A percentile compares a stretch with the other conserved stretches of the same genome.
Evolutionary conservation across 345 rosid genomes (phyloP).

Genomic region (Hypericum perforatum): DNA sequence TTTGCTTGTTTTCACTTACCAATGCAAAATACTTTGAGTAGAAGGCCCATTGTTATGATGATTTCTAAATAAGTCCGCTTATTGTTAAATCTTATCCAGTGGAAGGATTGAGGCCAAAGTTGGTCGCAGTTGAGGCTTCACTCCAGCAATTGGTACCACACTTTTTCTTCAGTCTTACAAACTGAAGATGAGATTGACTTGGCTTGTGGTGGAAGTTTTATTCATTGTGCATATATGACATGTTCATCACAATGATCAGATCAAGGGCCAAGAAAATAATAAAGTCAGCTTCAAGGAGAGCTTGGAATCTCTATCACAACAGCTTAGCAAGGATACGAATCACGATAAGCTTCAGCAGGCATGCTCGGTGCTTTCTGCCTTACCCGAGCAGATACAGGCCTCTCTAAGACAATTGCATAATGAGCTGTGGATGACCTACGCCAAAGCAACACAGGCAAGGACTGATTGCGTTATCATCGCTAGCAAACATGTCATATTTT

Average conservation of each 20-base stretch:
- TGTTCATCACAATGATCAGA: constrained; percentile 33
- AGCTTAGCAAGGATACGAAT: constrained; percentile 32
- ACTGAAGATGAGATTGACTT: constrained; percentile 12
- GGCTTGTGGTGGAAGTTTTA: constrained; percentile 6
- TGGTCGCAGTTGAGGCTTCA: constrained; percentile 45
- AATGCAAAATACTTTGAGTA: background rate
- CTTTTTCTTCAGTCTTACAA: constrained; percentile 5
- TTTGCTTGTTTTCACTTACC: background rate
- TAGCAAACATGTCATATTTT: constrained; percentile 1
- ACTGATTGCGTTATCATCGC: background rate
- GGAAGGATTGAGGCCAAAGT: constrained; percentile 61
- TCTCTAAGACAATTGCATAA: constrained; percentile 38
- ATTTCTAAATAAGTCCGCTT: background rate
- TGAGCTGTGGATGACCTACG: constrained; percentile 39
- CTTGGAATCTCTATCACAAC: constrained; percentile 55
- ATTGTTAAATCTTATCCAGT: constrained; percentile 35
- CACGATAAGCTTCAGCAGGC: constrained; percentile 48
- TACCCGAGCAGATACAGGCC: constrained; percentile 51
- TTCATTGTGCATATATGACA: constrained; percentile 14
- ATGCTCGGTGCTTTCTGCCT: constrained; percentile 32
- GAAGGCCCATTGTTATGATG: background rate
- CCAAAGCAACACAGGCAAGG: constrained; percentile 53
- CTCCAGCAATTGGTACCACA: constrained; percentile 55
- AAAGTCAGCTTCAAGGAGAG: constrained; percentile 48
- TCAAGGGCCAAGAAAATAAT: constrained; percentile 51